These are phyloP conservation scores for Wickerhamomyces rabaulensis DNA, from an alignment of 805 yeast species.

Conservation along the genomic window DNA sequence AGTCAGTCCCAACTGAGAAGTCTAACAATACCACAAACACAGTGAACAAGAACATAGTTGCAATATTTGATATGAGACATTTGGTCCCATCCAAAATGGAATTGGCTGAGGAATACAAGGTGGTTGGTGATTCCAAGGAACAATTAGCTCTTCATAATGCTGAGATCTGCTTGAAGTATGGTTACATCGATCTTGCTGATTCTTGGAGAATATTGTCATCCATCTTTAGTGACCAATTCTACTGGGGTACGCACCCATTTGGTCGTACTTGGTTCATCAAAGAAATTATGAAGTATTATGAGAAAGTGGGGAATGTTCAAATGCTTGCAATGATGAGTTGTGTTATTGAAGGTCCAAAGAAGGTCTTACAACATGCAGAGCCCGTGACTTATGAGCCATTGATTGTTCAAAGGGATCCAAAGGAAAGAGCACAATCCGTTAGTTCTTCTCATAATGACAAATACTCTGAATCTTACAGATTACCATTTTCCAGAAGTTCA, in stretches of 20 bases:
- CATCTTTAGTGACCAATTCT: constrained; percentile 35
- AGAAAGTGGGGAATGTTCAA: constrained; percentile 61
- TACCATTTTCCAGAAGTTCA: constrained; percentile 22
- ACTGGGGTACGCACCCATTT: constrained; percentile 81
- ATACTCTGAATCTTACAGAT: constrained; percentile 19
- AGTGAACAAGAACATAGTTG: constrained; percentile 47
- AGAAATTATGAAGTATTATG: constrained; percentile 60
- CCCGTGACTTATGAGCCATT: background rate
- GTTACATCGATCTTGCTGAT: constrained; percentile 57
- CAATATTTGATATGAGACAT: constrained; percentile 58
- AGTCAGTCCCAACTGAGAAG: constrained; percentile 13
- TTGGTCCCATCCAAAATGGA: constrained; percentile 73
- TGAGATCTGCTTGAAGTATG: constrained; percentile 58
- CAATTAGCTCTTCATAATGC: constrained; percentile 67
- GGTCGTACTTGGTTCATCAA: constrained; percentile 65
- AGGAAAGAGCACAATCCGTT: constrained; percentile 12
- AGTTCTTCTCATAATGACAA: constrained; percentile 9
- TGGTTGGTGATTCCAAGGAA: constrained; percentile 60
- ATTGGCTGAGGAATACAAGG: constrained; percentile 60
- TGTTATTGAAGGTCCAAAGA: constrained; percentile 33
- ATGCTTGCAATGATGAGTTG: constrained; percentile 90
- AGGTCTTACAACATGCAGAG: background rate
- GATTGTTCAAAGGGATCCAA: background rate
- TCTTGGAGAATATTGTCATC: constrained; percentile 64
- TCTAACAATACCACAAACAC: constrained; percentile 15